Evolutionary conservation across 1,284 basidiomycete species (phyloP).

Genomic region (Phellopilus nigrolimitatus): DNA sequence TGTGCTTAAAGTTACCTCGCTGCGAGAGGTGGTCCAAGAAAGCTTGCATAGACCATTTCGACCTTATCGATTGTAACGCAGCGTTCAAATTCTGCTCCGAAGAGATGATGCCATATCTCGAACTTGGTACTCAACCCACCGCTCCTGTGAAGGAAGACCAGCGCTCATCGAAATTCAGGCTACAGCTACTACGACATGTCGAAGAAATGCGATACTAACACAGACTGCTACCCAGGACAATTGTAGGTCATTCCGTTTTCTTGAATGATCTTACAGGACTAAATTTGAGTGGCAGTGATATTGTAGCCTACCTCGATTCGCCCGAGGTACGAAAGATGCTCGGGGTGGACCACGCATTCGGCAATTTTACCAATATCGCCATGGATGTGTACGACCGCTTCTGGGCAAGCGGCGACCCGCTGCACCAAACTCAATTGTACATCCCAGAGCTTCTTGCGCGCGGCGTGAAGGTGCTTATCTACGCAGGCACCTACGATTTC

Average conservation of each 20-base stretch:
- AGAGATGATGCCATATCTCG: slow-evolving; percentile 23
- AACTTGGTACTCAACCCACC: slow-evolving; percentile 34
- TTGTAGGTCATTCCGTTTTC: slow-evolving; percentile 31
- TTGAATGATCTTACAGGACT: background rate
- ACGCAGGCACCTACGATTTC: slow-evolving; percentile 69
- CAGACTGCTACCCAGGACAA: slow-evolving; percentile 46
- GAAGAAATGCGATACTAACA: slow-evolving; percentile 42
- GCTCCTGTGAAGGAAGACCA: slow-evolving; percentile 36
- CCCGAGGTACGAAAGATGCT: slow-evolving; percentile 47
- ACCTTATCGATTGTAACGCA: slow-evolving; percentile 25
- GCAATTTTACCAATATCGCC: slow-evolving; percentile 49
- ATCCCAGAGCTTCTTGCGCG: slow-evolving; percentile 71
- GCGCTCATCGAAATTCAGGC: slow-evolving; percentile 34
- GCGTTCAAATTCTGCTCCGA: slow-evolving; percentile 24
- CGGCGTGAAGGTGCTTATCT: slow-evolving; percentile 67
- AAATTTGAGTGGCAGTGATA: slow-evolving; percentile 33
- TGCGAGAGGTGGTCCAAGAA: slow-evolving; percentile 44
- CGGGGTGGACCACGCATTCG: slow-evolving; percentile 51
- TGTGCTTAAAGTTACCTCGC: slow-evolving; percentile 35
- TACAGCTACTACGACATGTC: slow-evolving; percentile 61
- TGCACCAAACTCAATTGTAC: slow-evolving; percentile 47
- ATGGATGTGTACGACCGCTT: slow-evolving; percentile 40
- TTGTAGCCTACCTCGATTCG: slow-evolving; percentile 50
- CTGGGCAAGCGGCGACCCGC: slow-evolving; percentile 33
- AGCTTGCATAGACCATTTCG: slow-evolving; percentile 26